A percentile compares a stretch with the other conserved stretches of the same genome.
Evolutionary conservation across 169 alveolate genomes (phyloP).

Genomic region (Cryptosporidium viatorum): DNA sequence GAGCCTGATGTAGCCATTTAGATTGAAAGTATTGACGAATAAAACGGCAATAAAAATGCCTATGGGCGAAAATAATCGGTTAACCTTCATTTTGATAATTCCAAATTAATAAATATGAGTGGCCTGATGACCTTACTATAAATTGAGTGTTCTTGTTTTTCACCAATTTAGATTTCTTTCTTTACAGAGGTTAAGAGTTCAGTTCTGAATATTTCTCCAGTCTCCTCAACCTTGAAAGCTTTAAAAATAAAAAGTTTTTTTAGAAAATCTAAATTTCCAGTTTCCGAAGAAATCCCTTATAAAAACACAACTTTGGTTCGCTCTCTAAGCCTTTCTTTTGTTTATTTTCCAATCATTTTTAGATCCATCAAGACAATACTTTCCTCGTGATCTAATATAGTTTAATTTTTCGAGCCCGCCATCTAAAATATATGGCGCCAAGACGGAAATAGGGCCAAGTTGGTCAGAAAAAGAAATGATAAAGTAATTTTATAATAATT

Average conservation of each 20-base stretch:
- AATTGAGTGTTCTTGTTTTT: neutral
- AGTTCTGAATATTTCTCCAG: neutral
- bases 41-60: conserved; percentile 5
- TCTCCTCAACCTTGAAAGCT: neutral
- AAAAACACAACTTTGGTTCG: conserved; percentile 49
- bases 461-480: neutral
- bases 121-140: neutral
- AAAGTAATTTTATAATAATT: neutral
- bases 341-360: neutral
- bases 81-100: neutral
- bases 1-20: neutral
- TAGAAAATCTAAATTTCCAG: conserved; percentile 18
- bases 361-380: conserved; percentile 62
- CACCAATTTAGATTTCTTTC: neutral
- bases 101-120: neutral
- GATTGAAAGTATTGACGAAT: neutral
- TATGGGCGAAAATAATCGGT: conserved; percentile 2
- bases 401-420: conserved; percentile 30
- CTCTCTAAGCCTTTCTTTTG: neutral
- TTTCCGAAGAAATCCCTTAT: conserved; percentile 38
- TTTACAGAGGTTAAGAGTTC: neutral
- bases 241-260: neutral
- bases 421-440: conserved; percentile 21
- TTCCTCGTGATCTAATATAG: conserved; percentile 61
- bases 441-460: neutral